Base-by-base conservation (phyloP, 2,329 filamentous ascomycete species). In the Fusarium musae region DNA sequence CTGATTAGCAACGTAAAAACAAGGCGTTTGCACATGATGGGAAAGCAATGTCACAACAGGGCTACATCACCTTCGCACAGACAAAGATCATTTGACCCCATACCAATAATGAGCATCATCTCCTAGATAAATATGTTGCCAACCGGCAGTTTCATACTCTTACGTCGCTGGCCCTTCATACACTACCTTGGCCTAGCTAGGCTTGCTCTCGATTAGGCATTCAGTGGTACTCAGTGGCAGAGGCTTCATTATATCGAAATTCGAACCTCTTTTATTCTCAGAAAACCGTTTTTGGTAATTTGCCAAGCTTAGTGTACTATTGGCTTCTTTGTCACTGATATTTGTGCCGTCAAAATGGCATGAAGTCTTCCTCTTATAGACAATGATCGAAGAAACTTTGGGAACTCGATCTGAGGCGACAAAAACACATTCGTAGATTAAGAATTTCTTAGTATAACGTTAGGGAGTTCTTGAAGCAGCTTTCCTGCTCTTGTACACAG, bases 1-100 rank as follows among this genome's bases (percentile, higher is more conserved):
- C 32, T 16, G 17, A 32, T 12, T 42, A 12, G 36, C 19, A 40
- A 43, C 32, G 9, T 21, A 52, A 63, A 13, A 15, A 40, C 49
- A 30, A 26, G 34, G 23, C n/a, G 19, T 57, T 61, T 49, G 46
- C 59, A 70, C 59, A 44, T 59, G 56, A 64, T 66, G 32, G 47
- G 57, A 34, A 19, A 26, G 49, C 49, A 36, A 59, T 37, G 49
- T 42, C 47, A 39, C 34, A 37, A 62, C 17, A 59, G 30, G 17
- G n/a, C 32, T 30, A 30, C 52, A 34, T 30, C 17, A 43, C 32
- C 23, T 44, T 66, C n/a, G 11, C 13, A 15, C 23, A 30, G 42
- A 30, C 17, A 9, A n/a, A n/a, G 23, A 34, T 47, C 16, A 36
- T 26, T 44, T 47, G 12, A 47, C 28, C 30, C 17, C 9, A 36